Conservation (phyloP, 1,139 yeast species). For the Magnusiomyces magnusii region DNA sequence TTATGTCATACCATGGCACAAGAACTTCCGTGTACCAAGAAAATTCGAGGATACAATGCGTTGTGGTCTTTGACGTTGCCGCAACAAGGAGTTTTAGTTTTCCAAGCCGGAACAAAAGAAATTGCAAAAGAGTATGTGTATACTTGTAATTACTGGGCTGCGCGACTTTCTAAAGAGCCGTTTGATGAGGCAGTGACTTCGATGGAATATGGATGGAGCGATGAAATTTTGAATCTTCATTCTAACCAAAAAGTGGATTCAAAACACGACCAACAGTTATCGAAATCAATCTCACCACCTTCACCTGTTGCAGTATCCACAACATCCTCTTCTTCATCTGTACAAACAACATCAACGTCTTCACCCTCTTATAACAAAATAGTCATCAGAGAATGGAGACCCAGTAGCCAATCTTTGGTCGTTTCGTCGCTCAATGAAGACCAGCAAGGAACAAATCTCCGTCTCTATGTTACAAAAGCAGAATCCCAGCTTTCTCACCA, state of each 20-base stretch:
- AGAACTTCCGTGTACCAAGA: constrained; percentile 27
- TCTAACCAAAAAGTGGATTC: too few relatives aligned
- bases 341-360: too few relatives aligned
- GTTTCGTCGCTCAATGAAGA: constrained; percentile 30
- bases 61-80: constrained; percentile 35
- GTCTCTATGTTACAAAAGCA: constrained; percentile 24
- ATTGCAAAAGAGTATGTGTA: constrained; percentile 63
- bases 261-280: neutral
- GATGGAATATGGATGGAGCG: constrained; percentile 73
- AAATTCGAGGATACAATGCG: constrained; percentile 25
- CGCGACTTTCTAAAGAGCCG: constrained; percentile 73
- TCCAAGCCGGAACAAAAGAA: constrained; percentile 53
- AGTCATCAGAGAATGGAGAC: constrained; percentile 29
- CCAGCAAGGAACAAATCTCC: constrained; percentile 25
- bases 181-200: constrained; percentile 54
- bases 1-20: constrained; percentile 30
- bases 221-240: neutral
- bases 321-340: neutral
- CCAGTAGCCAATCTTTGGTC: constrained; percentile 29
- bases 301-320: neutral
- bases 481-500: constrained; percentile 29
- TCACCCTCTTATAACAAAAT: constrained; percentile 10
- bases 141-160: constrained; percentile 85
- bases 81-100: constrained; percentile 28
- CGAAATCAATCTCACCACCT: constrained; percentile 39